Percentiles rank a stretch among this genome's conserved stretches.
Conservation (phyloP, 2,329 filamentous ascomycete species). For the Hymenoscyphus linearis region DNA sequence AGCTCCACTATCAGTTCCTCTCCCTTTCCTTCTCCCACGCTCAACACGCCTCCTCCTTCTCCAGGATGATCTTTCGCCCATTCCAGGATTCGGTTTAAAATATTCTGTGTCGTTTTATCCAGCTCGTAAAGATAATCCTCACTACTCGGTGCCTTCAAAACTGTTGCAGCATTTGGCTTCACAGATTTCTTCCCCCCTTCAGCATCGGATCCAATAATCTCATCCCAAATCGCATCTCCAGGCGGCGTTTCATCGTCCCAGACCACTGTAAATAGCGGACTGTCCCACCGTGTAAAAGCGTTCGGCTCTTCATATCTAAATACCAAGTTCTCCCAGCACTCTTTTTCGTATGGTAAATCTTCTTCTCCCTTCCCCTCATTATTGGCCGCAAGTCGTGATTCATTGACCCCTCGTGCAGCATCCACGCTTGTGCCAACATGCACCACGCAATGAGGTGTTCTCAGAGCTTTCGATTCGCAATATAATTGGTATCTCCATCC, state of each 20-base stretch:
- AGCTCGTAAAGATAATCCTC: slow-evolving; percentile 75
- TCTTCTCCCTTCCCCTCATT: slow-evolving; percentile 29
- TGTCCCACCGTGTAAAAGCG: slow-evolving; percentile 79
- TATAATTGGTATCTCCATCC: slow-evolving; percentile 83
- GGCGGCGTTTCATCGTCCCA: slow-evolving; percentile 68
- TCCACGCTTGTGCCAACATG: slow-evolving; percentile 55
- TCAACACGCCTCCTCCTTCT: slow-evolving; percentile 55
- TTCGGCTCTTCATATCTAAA: slow-evolving; percentile 86
- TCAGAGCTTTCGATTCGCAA: slow-evolving; percentile 75
- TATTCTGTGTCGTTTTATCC: slow-evolving; percentile 72
- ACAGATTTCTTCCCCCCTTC: slow-evolving; percentile 59
- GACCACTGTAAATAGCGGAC: slow-evolving; percentile 72
- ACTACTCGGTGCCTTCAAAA: slow-evolving; percentile 57
- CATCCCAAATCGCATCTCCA: slow-evolving; percentile 69
- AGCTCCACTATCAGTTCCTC: slow-evolving; percentile 58
- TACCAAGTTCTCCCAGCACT: slow-evolving; percentile 32
- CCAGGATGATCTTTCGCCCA: slow-evolving; percentile 59
- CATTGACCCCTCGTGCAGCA: slow-evolving; percentile 54
- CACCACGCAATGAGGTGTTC: slow-evolving; percentile 71
- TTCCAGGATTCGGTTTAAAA: slow-evolving; percentile 64
- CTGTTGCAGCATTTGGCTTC: slow-evolving; percentile 69
- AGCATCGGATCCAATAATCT: slow-evolving; percentile 53
- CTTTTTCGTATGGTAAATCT: slow-evolving; percentile 28
- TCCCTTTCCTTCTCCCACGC: slow-evolving; percentile 22
- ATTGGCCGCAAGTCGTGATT: slow-evolving; percentile 43